Base-by-base conservation (phyloP, 2,329 filamentous ascomycete species). In the Dissoconium aciculare region DNA sequence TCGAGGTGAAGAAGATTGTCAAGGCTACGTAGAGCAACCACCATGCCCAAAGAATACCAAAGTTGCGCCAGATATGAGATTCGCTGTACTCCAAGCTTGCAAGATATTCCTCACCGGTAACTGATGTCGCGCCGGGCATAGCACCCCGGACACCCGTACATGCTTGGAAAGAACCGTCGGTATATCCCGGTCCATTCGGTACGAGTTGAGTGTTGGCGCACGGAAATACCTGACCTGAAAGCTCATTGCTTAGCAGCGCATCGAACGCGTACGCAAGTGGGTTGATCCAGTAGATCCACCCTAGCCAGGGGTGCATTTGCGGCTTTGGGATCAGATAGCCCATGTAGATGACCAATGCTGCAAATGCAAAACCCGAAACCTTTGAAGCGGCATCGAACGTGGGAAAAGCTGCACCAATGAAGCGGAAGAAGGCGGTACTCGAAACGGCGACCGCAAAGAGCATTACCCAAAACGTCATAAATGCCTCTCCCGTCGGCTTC, bases 41-140 rank as follows among this genome's bases (percentile, higher is more conserved):
- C 62, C 63, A 78, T 0, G 63, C 71, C 62, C 69, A 74, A 25
- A 75, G 44, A 32, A 83, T 78, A 1, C 76, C 77, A 34, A 79
- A 63, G 45, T 82, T 81, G 8, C 76, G 46, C 50, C 50, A 54
- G 4, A 57, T 44, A 28, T 59, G 51, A 4, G 49, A 50, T 32
- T 50, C 47, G 10, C 45, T 51, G 40, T 57, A 60, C 0, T 66
- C 67, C 0, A 78, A 54, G 2, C 63, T 66, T 0, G 43, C 48
- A 4, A 79, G 69, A 40, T 69, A 80, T 1, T 63, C 58, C 36
- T 77, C 72, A 2, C 76, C 75, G 11, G 57, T 69, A 4, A 80
- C 67, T 1, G 58, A 65, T 3, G 46, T 43, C 26, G 61, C 54
- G 0, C 73, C 74, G 0, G 67, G 51, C 1, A 66, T 59, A 4